phyloP scores from a whole-genome alignment of 108 stramenopile species.

The Cyclotella atomus region DNA sequence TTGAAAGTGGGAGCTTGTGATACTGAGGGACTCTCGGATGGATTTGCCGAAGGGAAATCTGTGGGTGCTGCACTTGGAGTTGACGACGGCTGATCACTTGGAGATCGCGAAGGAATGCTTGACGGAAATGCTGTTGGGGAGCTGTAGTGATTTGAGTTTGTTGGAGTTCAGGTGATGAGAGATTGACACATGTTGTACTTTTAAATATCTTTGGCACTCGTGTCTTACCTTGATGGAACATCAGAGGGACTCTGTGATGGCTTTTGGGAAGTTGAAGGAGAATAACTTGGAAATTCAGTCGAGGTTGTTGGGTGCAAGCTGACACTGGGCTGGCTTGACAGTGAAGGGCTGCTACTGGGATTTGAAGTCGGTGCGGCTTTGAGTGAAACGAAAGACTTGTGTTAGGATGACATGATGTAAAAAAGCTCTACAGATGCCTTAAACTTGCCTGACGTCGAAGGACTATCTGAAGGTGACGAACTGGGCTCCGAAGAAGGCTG shows the following conservation, averaged over 20 bases:
- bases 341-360: conserved; percentile 7
- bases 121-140: background rate
- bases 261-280: background rate
- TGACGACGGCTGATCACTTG: background rate
- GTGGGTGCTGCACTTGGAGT: background rate
- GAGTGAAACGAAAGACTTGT: background rate
- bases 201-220: too few relatives aligned
- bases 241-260: background rate
- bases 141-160: background rate
- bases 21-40: conserved; percentile 1
- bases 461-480: too few relatives aligned
- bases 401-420: background rate
- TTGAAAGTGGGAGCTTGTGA: background rate
- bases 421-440: background rate
- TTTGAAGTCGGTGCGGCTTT: background rate
- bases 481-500: too few relatives aligned
- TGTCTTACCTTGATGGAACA: background rate
- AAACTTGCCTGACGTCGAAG: too few relatives aligned
- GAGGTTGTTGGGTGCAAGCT: background rate
- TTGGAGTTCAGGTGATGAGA: background rate
- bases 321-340: background rate
- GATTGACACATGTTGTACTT: background rate
- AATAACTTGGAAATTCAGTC: background rate
- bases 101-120: background rate
- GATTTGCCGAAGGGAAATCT: background rate